phyloP scores from a whole-genome alignment of 257 asterid species.

The Marsdenia floribunda region DNA sequence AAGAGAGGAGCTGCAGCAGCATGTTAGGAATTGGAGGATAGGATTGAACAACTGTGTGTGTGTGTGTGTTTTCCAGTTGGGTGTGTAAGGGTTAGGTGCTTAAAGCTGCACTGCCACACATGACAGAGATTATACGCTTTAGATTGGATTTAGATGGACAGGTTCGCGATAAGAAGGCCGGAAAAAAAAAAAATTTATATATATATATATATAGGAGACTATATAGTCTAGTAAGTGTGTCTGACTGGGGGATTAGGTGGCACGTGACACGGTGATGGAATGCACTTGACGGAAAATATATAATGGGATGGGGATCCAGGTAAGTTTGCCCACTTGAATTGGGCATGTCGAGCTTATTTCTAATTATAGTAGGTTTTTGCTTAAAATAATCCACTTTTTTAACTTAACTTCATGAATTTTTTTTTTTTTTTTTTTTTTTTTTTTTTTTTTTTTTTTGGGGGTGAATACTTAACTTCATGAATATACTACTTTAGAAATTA shows the following conservation, averaged over 20 bases:
- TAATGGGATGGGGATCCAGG: too few species aligned
- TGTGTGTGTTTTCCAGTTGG: slow-evolving; percentile 1
- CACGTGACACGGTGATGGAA: neutral
- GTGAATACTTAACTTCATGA: too few species aligned
- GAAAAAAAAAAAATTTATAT: too few species aligned
- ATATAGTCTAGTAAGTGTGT: neutral
- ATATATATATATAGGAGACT: neutral
- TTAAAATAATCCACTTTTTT: too few species aligned
- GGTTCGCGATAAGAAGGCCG: neutral
- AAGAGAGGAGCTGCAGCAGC: neutral
- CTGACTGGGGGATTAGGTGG: neutral
- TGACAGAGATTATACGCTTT: neutral
- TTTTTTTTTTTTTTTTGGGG: too few species aligned
- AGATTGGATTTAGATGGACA: neutral
- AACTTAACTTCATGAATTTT: too few species aligned
- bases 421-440: too few species aligned
- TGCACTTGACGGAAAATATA: neutral
- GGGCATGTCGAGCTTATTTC: too few species aligned
- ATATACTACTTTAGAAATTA: too few species aligned
- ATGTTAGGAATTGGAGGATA: neutral
- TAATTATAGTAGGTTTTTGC: too few species aligned
- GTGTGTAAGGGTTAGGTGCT: neutral
- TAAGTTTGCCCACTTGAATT: too few species aligned
- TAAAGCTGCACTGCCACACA: slow-evolving; percentile 15
- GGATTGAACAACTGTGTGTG: neutral